Conservation (phyloP, 2,329 filamentous ascomycete species). For the Aspergillus flavus region DNA sequence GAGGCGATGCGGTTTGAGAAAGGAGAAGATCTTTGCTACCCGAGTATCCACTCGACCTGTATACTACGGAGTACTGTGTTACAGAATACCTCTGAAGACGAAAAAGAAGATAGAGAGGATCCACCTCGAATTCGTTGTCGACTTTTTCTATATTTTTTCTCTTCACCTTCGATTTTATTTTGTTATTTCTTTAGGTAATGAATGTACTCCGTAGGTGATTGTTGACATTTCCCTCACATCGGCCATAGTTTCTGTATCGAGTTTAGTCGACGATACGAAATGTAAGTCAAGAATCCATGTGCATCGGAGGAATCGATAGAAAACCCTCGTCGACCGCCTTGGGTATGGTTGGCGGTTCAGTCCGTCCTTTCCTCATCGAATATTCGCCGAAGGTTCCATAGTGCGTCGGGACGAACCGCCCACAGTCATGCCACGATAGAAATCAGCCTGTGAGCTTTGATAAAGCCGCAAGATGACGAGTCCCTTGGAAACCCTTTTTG, state of each 20-base stretch:
- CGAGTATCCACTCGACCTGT: background rate
- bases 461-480: constrained; percentile 8
- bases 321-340: background rate
- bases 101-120: no score
- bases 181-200: no score
- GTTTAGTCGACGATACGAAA: background rate
- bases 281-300: background rate
- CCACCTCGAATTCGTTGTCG: no score
- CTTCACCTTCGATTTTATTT: no score
- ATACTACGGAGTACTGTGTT: no score
- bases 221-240: background rate
- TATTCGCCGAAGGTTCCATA: constrained; percentile 3
- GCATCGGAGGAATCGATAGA: background rate
- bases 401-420: constrained; percentile 10
- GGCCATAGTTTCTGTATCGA: background rate
- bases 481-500: background rate
- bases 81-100: no score
- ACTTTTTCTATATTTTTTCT: no score
- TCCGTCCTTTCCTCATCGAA: background rate
- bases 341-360: background rate
- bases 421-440: background rate
- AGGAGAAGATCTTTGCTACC: background rate
- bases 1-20: no score
- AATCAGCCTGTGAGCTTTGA: constrained; percentile 4
- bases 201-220: no score